Evolutionary conservation across 2,329 filamentous ascomycete genomes (phyloP), one percentile per base, ranked within the genome.

Genomic region (Cordyceps fumosorosea): DNA sequence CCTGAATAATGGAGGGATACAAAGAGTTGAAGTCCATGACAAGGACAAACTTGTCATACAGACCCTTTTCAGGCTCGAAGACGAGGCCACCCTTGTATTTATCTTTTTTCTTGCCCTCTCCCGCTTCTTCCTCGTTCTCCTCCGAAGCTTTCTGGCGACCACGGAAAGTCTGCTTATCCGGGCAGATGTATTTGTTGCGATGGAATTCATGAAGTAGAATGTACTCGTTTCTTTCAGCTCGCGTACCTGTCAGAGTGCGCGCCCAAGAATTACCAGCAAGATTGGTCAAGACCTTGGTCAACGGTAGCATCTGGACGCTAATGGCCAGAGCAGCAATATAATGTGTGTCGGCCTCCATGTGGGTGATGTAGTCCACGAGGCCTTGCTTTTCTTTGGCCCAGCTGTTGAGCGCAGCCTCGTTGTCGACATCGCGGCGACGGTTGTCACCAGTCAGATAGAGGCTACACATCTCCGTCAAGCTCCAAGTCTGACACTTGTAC

Each of bases 1-100:
- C 96, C 72, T 99, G 96, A 65, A 99, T 99, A 71, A 99, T 98
- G 72, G 91, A 97, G 37, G 95, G 95, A 70, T 99, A 99, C 65
- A 99, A 81, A 69, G 93, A 97, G 83, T 99, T 99, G 81, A 99
- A 99, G 80, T 99, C 95, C 96, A 99, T 99, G 75, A 99, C 96
- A 62, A 99, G 84, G 60, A 99, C 90, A 74, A 96, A 97, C 77
- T 96, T 96, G 82, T 99, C 95, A 72, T 99, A 99, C 5, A 99
- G 83, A 20, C 96, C 95, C 75, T 93, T 97, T 74, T 98, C 93
- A 5, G 95, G 95, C 74, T 99, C 95, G 69, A 99, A 98, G 62
- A 99, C 95, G 37, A 99, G 86, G 81, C 96, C 95, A 72, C 95
- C 95, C 79, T 99, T 98, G 81, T 89, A 99, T 76, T 98, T 99